Base-by-base conservation (phyloP, 129 eudicot species). In the Saposhnikovia divaricata region DNA sequence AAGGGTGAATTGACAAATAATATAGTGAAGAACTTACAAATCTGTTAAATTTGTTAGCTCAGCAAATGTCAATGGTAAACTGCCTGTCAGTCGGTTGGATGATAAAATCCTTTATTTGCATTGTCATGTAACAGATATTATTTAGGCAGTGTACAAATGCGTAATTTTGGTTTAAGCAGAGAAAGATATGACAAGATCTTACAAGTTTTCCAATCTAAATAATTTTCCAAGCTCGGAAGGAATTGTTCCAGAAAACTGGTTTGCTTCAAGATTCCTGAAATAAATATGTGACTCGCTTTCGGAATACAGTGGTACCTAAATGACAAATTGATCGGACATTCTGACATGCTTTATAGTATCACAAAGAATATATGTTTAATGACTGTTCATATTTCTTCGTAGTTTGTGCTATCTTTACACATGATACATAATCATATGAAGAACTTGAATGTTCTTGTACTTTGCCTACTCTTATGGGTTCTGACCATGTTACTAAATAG, bases 211-310 rank as follows among this genome's bases (percentile, higher is more conserved):
- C 63, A 91, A 77, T 39, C 78, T 83, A 79, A 38, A 78, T 77
- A 92, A 82, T 11, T 88, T 85, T 77, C 94, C 97, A 28, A 92
- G 87, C 78, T 85, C 89, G 0, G 55, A 21, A 43, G 77, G 77
- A 21, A 73, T 27, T 21, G 37, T 44, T 44, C 57, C 77, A 44
- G 19, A 21, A 73, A 43, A 73, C 19, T 42, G 51, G 38, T 73
- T 73, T 43, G 53, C 51, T 23, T 73, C 77, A 11, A 73, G 51
- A 44, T 21, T 42, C 38, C 77, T 73, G 77, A 72, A 72, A 72
- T 23, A 21, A 18, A 42, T 9, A 11, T 68, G 73, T 68, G 16
- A 68, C 43, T 68, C 10, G 2, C 21, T 27, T 28, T 6, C 2
- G 9, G 72, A 66, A 9, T 13, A 34, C 73, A 68, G 43, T 31